phyloP scores from a whole-genome alignment of 1,284 basidiomycete genomes.

The Ganoderma meredithae region DNA sequence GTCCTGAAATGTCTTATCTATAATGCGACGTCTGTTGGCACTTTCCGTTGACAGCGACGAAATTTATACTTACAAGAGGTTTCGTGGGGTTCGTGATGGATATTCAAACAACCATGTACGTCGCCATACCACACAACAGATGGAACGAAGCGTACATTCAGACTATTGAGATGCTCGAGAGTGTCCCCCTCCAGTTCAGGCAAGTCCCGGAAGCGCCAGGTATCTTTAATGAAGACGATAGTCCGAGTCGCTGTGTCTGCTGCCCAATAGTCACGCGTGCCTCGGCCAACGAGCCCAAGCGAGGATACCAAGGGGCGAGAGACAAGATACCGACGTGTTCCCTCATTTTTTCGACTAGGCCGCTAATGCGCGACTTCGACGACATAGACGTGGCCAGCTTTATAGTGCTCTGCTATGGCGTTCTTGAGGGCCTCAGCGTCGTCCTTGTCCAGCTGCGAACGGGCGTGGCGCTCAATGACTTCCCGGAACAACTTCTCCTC shows the following conservation, averaged over 20 bases:
- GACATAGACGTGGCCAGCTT: neutral
- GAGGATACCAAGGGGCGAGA: neutral
- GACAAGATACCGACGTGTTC: neutral
- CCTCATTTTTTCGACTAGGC: neutral
- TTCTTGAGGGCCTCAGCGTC: neutral
- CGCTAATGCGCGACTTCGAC: neutral
- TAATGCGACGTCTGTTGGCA: neutral
- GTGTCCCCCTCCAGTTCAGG: neutral
- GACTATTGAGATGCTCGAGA: neutral
- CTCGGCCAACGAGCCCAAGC: neutral
- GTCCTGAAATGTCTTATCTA: neutral
- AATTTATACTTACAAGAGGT: neutral
- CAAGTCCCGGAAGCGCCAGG: neutral
- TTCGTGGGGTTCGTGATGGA: neutral
- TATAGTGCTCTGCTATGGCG: neutral
- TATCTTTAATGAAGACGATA: neutral
- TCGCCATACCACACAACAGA: neutral
- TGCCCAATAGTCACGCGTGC: neutral
- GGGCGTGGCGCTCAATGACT: constrained; percentile 8
- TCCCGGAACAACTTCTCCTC: constrained; percentile 23
- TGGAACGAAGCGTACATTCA: neutral
- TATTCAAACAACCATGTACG: neutral
- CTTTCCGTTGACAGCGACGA: neutral
- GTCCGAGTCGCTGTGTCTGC: neutral
- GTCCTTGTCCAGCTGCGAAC: neutral